A percentile compares a stretch with the other conserved stretches of the same genome.
These are phyloP conservation scores for Martiniozyma abietophila DNA, from an alignment of 805 yeast species.

Conservation along the genomic window DNA sequence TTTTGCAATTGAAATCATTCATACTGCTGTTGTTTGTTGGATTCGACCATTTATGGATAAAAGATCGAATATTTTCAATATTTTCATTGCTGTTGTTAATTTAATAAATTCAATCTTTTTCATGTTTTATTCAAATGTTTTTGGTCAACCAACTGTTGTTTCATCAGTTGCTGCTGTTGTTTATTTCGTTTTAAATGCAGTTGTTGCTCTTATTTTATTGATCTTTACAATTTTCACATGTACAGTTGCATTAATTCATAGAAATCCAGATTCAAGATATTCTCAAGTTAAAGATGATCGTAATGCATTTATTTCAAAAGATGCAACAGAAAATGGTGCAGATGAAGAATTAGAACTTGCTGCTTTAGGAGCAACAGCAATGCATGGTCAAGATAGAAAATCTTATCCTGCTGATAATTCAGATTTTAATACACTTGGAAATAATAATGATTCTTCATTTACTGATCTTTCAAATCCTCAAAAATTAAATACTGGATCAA, in stretches of 20 bases:
- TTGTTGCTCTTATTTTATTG: conserved; percentile 71
- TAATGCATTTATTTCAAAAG: conserved; percentile 82
- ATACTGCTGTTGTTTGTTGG: conserved; percentile 56
- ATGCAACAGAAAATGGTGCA: conserved; percentile 31
- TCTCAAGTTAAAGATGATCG: conserved; percentile 96
- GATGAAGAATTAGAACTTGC: conserved; percentile 52
- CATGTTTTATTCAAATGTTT: conserved; percentile 78
- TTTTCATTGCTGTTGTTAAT: conserved; percentile 70
- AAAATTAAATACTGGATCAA: conserved; percentile 3
- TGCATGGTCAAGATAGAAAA: conserved; percentile 47
- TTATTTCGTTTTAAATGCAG: conserved; percentile 82
- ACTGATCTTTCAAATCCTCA: conserved; percentile 5
- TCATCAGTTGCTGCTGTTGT: conserved; percentile 88
- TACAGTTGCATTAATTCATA: conserved; percentile 69
- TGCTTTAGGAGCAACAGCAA: conserved; percentile 63
- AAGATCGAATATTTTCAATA: conserved; percentile 89
- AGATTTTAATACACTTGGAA: conserved; percentile 4
- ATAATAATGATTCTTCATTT: conserved; percentile 6
- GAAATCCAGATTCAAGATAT: conserved; percentile 91
- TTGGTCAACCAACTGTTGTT: conserved; percentile 79
- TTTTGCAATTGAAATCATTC: conserved; percentile 65
- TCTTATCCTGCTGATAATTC: conserved; percentile 10
- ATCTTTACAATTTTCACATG: conserved; percentile 85
- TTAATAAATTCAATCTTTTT: conserved; percentile 79
- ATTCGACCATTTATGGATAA: conserved; percentile 89